Conservation (phyloP, 2,329 filamentous ascomycete genomes). For the Ophiostoma sp. region DNA sequence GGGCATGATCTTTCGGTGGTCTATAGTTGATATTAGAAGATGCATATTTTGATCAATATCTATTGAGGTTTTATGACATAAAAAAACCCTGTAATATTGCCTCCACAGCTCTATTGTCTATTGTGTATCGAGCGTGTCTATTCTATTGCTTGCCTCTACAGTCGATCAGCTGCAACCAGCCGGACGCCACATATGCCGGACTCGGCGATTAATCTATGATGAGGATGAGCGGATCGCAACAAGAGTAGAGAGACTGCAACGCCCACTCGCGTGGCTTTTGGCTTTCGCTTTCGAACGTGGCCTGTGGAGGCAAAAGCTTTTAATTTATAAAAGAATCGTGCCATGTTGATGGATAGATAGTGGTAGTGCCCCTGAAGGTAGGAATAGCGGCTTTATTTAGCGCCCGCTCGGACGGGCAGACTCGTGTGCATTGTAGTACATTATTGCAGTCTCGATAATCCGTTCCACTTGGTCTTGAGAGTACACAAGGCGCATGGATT, state of each 20-base stretch:
- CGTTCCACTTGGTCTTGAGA: not conserved
- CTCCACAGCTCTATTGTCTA: not conserved
- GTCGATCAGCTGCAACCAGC: not conserved
- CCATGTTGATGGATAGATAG: not conserved
- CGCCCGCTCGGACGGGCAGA: not conserved
- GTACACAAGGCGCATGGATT: not conserved
- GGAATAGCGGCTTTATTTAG: not conserved
- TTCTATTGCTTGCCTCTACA: not conserved
- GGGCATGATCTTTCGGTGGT: not conserved
- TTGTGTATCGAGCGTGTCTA: not conserved
- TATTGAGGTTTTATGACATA: not conserved
- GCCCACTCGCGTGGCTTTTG: conserved; percentile 3
- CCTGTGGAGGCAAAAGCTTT: not conserved
- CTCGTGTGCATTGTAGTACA: not conserved
- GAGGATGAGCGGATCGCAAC: not conserved
- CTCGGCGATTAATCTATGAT: conserved; percentile 6
- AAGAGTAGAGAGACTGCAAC: not conserved
- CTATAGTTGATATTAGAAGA: not conserved
- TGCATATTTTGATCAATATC: not conserved
- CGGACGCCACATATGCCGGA: conserved; percentile 8
- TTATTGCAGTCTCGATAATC: not conserved
- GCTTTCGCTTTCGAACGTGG: not conserved
- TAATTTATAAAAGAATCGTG: not conserved
- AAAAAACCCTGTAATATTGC: conserved; percentile 2
- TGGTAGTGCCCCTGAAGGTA: not conserved